Evolutionary conservation across 169 alveolate genomes (phyloP).

Genomic region (Eimeria brunetti): DNA sequence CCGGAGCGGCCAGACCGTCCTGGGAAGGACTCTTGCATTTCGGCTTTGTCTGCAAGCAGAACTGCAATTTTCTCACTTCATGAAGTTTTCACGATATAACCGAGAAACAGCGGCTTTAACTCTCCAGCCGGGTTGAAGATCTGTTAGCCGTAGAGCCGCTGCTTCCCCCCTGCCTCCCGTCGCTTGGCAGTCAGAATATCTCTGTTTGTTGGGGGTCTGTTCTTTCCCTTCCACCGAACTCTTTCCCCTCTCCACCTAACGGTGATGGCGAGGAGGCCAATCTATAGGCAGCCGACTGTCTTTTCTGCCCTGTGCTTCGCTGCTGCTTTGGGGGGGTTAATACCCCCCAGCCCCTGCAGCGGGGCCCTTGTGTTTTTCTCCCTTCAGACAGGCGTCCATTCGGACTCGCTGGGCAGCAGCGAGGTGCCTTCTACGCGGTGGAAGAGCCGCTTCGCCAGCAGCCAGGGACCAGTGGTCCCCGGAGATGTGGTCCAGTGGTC

Average conservation of each 20-base stretch:
- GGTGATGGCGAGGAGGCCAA: not conserved
- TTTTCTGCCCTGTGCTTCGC: not conserved
- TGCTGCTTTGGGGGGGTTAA: not conserved
- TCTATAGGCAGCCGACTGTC: not conserved
- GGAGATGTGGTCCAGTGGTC: constrained; percentile 2
- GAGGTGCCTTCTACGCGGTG: not conserved
- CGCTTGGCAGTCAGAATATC: too few species aligned
- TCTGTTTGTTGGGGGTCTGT: not conserved
- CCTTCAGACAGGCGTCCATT: not conserved
- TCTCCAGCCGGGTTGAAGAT: not conserved
- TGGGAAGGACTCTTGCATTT: not conserved
- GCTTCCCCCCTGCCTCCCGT: too few species aligned
- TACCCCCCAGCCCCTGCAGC: not conserved
- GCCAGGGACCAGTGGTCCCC: not conserved
- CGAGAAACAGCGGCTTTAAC: not conserved
- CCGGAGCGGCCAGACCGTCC: not conserved
- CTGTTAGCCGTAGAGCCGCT: not conserved
- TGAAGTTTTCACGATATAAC: not conserved
- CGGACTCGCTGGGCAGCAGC: too few species aligned
- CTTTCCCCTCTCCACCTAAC: not conserved
- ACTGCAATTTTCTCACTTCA: not conserved
- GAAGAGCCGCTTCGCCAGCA: not conserved
- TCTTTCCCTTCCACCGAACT: not conserved
- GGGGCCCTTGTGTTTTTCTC: not conserved
- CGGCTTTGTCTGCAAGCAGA: not conserved